A percentile compares a stretch with the other conserved stretches of the same genome.
These are phyloP conservation scores for Porodaedalea pini DNA, from an alignment of 1,284 basidiomycete species.

Conservation along the genomic window DNA sequence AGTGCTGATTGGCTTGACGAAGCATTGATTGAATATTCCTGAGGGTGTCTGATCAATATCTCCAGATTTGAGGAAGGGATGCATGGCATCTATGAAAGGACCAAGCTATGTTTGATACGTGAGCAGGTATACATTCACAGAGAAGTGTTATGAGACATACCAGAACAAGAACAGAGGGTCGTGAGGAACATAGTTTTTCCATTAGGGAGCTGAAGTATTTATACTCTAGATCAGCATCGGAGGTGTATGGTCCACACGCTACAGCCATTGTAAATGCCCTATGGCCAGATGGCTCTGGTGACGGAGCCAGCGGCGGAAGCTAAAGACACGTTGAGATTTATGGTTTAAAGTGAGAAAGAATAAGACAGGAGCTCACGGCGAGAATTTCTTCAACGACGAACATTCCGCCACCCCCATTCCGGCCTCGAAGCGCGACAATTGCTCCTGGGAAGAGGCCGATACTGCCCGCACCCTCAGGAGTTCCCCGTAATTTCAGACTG, in stretches of 20 bases:
- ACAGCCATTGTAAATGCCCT: slow-evolving; percentile 57
- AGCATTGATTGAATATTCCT: slow-evolving; percentile 68
- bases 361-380: slow-evolving; percentile 46
- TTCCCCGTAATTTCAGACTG: slow-evolving; percentile 63
- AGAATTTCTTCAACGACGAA: slow-evolving; percentile 86
- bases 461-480: slow-evolving; percentile 58
- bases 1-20: slow-evolving; percentile 56
- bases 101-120: slow-evolving; percentile 45
- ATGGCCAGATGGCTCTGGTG: slow-evolving; percentile 30
- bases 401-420: slow-evolving; percentile 85
- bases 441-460: slow-evolving; percentile 87
- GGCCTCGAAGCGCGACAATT: slow-evolving; percentile 84
- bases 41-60: slow-evolving; percentile 63
- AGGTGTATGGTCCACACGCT: slow-evolving; percentile 80
- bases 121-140: not conserved
- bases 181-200: slow-evolving; percentile 49
- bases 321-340: slow-evolving; percentile 11
- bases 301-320: slow-evolving; percentile 48
- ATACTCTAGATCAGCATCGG: slow-evolving; percentile 74
- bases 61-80: slow-evolving; percentile 71
- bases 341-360: slow-evolving; percentile 30
- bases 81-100: slow-evolving; percentile 81
- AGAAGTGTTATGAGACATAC: slow-evolving; percentile 41
- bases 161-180: slow-evolving; percentile 77
- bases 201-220: slow-evolving; percentile 65